A percentile compares a stretch with the other conserved stretches of the same genome.
Evolutionary conservation across 805 yeast genomes (phyloP).

Genomic region (Yarrowia sp.): DNA sequence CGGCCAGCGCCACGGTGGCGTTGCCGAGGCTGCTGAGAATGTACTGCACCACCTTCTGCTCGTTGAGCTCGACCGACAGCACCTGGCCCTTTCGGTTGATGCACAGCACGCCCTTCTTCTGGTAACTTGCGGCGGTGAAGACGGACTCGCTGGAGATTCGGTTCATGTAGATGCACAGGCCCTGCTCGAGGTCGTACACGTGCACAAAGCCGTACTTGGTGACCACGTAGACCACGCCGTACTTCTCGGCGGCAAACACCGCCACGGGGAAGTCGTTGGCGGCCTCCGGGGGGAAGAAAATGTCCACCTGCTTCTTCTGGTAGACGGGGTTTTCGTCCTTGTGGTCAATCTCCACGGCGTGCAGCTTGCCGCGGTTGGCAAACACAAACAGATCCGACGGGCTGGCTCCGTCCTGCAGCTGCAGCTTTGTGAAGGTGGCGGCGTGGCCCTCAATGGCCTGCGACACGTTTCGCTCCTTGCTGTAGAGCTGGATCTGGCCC

Average conservation of each 20-base stretch:
- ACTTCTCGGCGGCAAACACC: constrained; percentile 81
- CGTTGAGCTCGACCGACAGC: constrained; percentile 86
- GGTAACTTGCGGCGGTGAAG: constrained; percentile 82
- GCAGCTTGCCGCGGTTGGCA: constrained; percentile 90
- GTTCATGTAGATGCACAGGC: constrained; percentile 90
- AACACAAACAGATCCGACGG: constrained; percentile 90
- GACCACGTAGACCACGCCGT: constrained; percentile 85
- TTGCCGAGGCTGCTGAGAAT: constrained; percentile 85
- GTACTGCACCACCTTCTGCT: constrained; percentile 85
- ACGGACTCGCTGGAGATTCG: constrained; percentile 96
- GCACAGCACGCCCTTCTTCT: constrained; percentile 83
- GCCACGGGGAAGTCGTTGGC: constrained; percentile 95
- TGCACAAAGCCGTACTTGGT: constrained; percentile 98
- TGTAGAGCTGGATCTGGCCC: constrained; percentile 93
- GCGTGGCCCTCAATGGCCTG: constrained; percentile 99
- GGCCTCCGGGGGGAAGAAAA: constrained; percentile 97
- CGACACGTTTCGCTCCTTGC: constrained; percentile 86
- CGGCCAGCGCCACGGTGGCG: constrained; percentile 81
- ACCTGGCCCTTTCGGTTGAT: constrained; percentile 96
- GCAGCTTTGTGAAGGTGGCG: constrained; percentile 80
- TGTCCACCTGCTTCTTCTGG: constrained; percentile 87
- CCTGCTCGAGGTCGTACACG: constrained; percentile 91
- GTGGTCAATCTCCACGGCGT: constrained; percentile 95
- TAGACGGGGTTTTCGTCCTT: constrained; percentile 82
- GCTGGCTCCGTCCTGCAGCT: constrained; percentile 71